Evolutionary conservation across 768 basidiomycete species (phyloP).

Genomic region (Hypholoma sublateritium): DNA sequence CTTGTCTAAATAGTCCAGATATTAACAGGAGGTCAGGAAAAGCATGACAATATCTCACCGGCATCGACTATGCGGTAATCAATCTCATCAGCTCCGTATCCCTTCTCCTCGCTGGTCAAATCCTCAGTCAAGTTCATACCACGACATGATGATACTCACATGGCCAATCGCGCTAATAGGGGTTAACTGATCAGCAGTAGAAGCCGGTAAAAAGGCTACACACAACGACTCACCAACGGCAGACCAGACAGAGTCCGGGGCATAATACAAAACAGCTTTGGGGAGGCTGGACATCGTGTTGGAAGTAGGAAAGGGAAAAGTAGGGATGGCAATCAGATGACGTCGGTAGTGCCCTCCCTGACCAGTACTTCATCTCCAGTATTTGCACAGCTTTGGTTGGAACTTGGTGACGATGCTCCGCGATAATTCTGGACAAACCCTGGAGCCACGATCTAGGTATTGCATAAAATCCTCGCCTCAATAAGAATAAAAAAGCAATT

Average conservation of each 20-base stretch:
- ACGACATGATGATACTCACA: slow-evolving; percentile 39
- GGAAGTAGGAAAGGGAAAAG: slow-evolving; percentile 1
- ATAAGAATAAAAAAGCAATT: too few species aligned
- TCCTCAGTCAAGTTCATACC: neutral
- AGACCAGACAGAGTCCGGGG: slow-evolving; percentile 60
- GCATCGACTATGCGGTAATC: slow-evolving; percentile 69
- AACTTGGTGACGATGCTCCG: neutral
- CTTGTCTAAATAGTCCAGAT: slow-evolving; percentile 43
- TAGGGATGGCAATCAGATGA: slow-evolving; percentile 15
- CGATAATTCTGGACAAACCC: neutral
- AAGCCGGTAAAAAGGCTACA: neutral
- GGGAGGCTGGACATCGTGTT: slow-evolving; percentile 37
- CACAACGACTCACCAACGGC: slow-evolving; percentile 47
- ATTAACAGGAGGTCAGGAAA: neutral
- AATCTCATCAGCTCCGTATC: slow-evolving; percentile 77
- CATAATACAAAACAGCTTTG: slow-evolving; percentile 84
- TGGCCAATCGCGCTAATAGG: slow-evolving; percentile 48
- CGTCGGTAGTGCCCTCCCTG: slow-evolving; percentile 9
- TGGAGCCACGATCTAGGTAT: neutral
- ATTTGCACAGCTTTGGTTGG: slow-evolving; percentile 20
- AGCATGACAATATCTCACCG: slow-evolving; percentile 32
- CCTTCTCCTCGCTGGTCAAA: slow-evolving; percentile 67
- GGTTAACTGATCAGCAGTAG: neutral
- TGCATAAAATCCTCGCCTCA: too few species aligned
- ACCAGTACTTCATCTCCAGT: neutral